Base-by-base conservation (phyloP, 192 early-diverging fungal species). In the Podila verticillata region DNA sequence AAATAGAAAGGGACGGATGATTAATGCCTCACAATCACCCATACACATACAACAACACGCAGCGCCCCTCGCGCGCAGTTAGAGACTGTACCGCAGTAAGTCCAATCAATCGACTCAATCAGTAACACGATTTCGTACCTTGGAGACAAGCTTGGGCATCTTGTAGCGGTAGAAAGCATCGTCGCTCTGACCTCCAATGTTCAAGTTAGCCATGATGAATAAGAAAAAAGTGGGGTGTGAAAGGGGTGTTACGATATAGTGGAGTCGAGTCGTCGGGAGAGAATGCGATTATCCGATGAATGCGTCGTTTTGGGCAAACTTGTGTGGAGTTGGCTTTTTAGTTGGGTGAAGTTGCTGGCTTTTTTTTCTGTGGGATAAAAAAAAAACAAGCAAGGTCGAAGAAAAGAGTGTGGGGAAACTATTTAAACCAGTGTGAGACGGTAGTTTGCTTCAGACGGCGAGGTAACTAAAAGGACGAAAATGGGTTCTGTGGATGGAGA, bases 131-230 rank as follows among this genome's bases (percentile, higher is more conserved):
- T 28, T 29, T 31, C 12, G 65, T 90, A 87, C 84, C 86, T 94
- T 94, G 73, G 87, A 85, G 70, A 88, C 83, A 54, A 99, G 87
- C 66, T 89, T 92, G 39, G 97, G 98, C 98, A 99, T 99, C 87
- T 97, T 98, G 92, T 99, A 99, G 57, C 98, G 94, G 89, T 98
- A 97, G 82, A 96, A 99, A 83, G 92, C 87, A 89, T 99, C 97
- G 66, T 92, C 88, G 67, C 92, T 90, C 83, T 96, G 94, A 77
- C 94, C 89, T 64, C 93, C 90, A 80, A 98, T 95, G 86, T 98
- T 98, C 73, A 93, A 83, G 79, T 87, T 83, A 86, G 88, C 86
- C 91, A 92, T 93, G 82, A 71, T 92, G 77, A 44, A 72, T 72
- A 72, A 54, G 49, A 30, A 48, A 30, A 35, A 48, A 24, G 32